Evolutionary conservation across 192 early-diverging fungal genomes (phyloP), one percentile per base, ranked within the genome.

Genomic region (Coemansia furcata): DNA sequence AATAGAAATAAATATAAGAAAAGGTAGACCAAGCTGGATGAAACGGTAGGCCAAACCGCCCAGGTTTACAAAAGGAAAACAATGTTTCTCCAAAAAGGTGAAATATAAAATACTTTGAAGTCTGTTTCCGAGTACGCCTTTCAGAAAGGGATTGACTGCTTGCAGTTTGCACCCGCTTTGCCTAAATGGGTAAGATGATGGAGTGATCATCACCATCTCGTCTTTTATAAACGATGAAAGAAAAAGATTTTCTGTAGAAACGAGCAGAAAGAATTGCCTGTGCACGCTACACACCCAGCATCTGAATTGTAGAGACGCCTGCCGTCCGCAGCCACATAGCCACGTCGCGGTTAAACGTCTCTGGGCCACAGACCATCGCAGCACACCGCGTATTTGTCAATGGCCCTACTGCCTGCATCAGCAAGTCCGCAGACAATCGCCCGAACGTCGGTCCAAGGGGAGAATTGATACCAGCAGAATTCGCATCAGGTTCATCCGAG

Each of bases 301-400:
- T 19, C 50, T 78, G 76, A 14, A 67, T 58, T 11, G 42, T 60
- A 12, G 15, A 21, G 2, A 72, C 37, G 3, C 67, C 67, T n/a
- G 73, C 29, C 26, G 44, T 54, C 2, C 9, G n/a, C 38, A 79
- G 65, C 66, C 66, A 74, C 11, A 42, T 4, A 12, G 32, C 38
- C 3, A 79, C 68, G 42, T 79, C 71, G 14, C 29, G n/a, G 43
- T 79, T 79, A 43, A 79, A 79, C 15, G 62, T 26, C 6, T 62
- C 71, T 10, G 77, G 77, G 2, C 77, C 77, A 30, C 77, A 79
- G 33, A 79, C 68, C 52, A 74, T 62, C 6, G 77, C 77, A 35
- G 52, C 52, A 55, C 52, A 55, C 15, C 29, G 52, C 26, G 29
- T 19, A 15, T 19, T 11, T 9, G 29, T 33, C 52, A 55, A 33